Evolutionary conservation across 306 rosid genomes (phyloP), one percentile per base, ranked within the genome.

Genomic region (Mimosa bimucronata): DNA sequence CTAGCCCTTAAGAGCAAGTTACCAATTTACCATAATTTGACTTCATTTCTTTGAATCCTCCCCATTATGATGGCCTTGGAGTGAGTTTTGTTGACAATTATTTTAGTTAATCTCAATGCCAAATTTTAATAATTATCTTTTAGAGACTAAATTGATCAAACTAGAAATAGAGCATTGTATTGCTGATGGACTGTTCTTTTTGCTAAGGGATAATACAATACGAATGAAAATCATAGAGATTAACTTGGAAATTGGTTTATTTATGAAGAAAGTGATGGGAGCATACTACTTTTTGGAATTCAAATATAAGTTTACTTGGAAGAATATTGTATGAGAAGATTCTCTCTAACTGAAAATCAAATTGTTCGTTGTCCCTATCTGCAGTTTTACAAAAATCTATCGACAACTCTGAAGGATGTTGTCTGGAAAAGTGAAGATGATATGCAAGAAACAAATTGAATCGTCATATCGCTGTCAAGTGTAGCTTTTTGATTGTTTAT

Each of bases 361-460:
- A 41, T 16, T 18, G 50, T 34, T 58, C 65, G 11, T 50, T 67
- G 34, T 5, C 52, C n/a, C 34, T 60, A 11, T 42, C 4, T 87
- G 89, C 93, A 95, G 98, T 92, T 95, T 86, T 95, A 91, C 88
- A 95, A 92, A 71, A 95, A 71, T 66, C 97, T 95, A 25, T 93
- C 98, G 42, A 91, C 90, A 28, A 67, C 85, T 72, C 84, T 95
- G 77, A 91, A 95, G 4, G 97, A 93, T 77, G 97, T 95, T 42
- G 98, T 95, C 68, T 95, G 98, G 98, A 92, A 90, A 88, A 91
- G 91, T 18, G 98, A 95, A 77, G 98, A 95, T 73, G 98, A 92
- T 74, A 87, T 90, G 97, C 86, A 73, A 83, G 87, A 83, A 84
- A 62, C 64, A 23, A 84, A 91, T 58, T 90, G 83, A 90, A 58